Evolutionary conservation across 1,139 yeast species (phyloP).

Genomic region (Geotrichum europaeum): DNA sequence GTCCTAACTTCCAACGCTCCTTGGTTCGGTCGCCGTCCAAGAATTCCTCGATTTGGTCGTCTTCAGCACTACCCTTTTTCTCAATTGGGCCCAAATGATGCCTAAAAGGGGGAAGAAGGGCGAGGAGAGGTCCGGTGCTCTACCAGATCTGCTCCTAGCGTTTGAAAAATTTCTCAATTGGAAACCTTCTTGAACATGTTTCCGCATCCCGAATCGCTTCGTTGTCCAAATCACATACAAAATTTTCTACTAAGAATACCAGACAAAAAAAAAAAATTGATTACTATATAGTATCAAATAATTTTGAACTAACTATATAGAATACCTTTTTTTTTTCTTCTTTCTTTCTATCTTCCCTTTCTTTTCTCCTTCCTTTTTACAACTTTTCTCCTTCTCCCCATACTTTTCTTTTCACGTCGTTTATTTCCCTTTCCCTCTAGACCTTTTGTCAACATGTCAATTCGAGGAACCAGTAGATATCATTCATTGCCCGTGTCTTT

Average conservation of each 20-base stretch:
- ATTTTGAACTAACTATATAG: not conserved
- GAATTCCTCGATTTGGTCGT: not conserved
- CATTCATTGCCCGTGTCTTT: slow-evolving; percentile 5
- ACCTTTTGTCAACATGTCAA: slow-evolving; percentile 4
- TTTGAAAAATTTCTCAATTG: not conserved
- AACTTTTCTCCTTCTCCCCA: not conserved
- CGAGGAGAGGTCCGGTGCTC: not conserved
- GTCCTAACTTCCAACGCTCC: not conserved
- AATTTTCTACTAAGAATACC: not conserved
- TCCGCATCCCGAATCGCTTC: not conserved
- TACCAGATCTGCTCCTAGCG: not conserved
- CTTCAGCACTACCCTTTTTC: not conserved
- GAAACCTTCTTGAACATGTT: not conserved
- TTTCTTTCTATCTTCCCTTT: not conserved
- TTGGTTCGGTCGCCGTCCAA: not conserved
- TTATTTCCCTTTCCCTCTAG: not conserved
- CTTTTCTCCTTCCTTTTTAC: not conserved
- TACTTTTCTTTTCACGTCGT: not conserved
- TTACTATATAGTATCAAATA: not conserved
- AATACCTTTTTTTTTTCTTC: not conserved
- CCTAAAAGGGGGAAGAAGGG: not conserved
- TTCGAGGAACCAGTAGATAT: slow-evolving; percentile 10
- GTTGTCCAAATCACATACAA: not conserved
- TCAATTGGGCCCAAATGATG: not conserved
- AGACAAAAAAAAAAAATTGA: not conserved